A percentile compares a stretch with the other conserved stretches of the same genome.
These are phyloP conservation scores for Musa schizocarpa DNA, from an alignment of 176 grass and related monocot genomes.

Conservation along the genomic window DNA sequence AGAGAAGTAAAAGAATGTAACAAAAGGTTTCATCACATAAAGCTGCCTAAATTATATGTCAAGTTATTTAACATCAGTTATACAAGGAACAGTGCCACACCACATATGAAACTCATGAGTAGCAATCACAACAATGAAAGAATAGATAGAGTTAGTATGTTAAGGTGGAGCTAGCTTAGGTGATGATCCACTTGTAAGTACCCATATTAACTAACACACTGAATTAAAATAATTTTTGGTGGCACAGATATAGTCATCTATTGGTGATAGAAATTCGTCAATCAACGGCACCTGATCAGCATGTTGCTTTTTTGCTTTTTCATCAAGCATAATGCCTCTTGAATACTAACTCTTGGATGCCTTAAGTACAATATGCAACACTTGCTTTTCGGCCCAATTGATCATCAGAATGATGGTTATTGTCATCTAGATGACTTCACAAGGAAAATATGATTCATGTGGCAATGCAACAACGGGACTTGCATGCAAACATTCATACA, in stretches of 20 bases:
- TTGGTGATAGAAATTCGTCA: too few relatives aligned
- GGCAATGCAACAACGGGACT: not conserved
- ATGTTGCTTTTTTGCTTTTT: not conserved
- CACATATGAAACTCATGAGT: not conserved
- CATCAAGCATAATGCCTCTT: not conserved
- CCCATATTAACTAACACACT: not conserved
- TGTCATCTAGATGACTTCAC: not conserved
- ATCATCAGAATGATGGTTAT: not conserved
- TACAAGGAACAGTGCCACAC: not conserved
- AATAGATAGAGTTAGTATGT: not conserved
- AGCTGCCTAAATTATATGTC: not conserved
- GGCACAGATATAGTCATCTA: too few relatives aligned
- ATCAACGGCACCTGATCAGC: too few relatives aligned
- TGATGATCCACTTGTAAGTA: not conserved
- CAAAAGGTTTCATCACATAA: not conserved
- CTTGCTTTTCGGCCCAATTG: not conserved
- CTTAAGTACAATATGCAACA: not conserved
- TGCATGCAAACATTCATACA: not conserved
- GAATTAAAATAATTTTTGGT: too few relatives aligned
- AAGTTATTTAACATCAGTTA: not conserved
- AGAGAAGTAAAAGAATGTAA: constrained; percentile 8
- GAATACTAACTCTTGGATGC: not conserved
- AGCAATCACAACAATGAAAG: not conserved
- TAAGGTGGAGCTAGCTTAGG: not conserved
- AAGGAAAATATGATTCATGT: not conserved